Base-by-base conservation (phyloP, 768 basidiomycete species). In the Phylloporus rhodoxanthus region DNA sequence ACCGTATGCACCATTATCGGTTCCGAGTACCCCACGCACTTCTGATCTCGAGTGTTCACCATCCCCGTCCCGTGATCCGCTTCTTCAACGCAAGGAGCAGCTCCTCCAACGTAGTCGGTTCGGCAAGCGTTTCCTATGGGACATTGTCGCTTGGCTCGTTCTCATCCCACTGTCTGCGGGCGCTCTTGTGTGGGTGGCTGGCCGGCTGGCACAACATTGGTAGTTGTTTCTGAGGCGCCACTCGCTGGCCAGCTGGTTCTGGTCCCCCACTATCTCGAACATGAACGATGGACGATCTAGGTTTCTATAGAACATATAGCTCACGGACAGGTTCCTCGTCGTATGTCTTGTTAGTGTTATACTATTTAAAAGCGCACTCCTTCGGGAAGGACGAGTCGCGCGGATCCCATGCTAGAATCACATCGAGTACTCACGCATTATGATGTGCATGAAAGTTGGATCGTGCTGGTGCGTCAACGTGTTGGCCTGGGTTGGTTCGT, bases 31-130 rank as follows among this genome's bases (percentile, higher is more conserved):
- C 5, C 62, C 65, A 23, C 56, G 43, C 10, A 20, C 38, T 4
- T 60, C 51, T 45, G 57, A 39, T 48, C 46, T 40, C 13, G 60
- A 54, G 21, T 50, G 54, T 13, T 59, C 58, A 33, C 57, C 53
- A 17, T 68, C 53, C 33, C 59, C 72, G 34, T 66, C 72, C 13
- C 67, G 72, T 17, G 86, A 89, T 60, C 83, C 87, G 49, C 79
- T 97, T 19, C 70, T 97, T 28, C 81, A 87, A 58, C 76, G 87
- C 53, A 97, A 97, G 70, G 93, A 97, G 67, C 74, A 81, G 40
- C 82, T 82, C 36, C 70, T 97, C 51, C 93, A 96, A 68, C 79
- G 79, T 47, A 75, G 77, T 40, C 79, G 91, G 57, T 75, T 84
- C 38, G 79, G 80, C 33, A 80, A 80, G 56, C 75, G 93, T 26